These are phyloP conservation scores for Myochromella boudieri DNA, from an alignment of 768 basidiomycete genomes.

Conservation along the genomic window DNA sequence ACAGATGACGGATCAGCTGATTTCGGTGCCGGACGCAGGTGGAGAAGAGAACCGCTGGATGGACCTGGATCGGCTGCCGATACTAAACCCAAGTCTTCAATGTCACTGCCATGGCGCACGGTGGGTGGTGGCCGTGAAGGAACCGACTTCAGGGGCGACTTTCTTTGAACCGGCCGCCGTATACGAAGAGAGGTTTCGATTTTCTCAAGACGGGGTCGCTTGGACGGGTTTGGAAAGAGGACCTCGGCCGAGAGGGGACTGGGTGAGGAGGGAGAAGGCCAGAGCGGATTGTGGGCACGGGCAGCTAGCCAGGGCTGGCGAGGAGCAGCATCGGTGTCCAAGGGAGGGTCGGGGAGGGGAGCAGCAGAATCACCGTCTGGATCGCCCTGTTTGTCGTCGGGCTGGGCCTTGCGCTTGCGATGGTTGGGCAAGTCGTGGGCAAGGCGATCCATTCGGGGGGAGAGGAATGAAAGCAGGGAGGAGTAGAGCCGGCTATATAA, in stretches of 20 bases:
- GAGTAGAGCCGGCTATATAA: conserved; percentile 27
- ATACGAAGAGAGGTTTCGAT: conserved; percentile 24
- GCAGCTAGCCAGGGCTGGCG: conserved; percentile 39
- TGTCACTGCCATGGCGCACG: conserved; percentile 36
- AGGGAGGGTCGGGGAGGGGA: conserved; percentile 22
- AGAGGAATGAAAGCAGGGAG: conserved; percentile 19
- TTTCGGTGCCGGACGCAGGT: conserved; percentile 25
- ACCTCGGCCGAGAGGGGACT: conserved; percentile 29
- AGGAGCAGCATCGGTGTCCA: conserved; percentile 28
- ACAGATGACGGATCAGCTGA: conserved; percentile 29
- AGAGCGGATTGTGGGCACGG: conserved; percentile 27
- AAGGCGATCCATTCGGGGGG: conserved; percentile 57
- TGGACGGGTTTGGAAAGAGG: conserved; percentile 25
- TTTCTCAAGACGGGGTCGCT: conserved; percentile 43
- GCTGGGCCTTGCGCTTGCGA: conserved; percentile 69
- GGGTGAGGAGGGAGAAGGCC: conserved; percentile 29
- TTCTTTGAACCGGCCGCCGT: conserved; percentile 19
- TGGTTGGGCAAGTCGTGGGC: conserved; percentile 53
- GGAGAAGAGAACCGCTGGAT: conserved; percentile 43
- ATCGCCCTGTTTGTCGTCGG: conserved; percentile 41
- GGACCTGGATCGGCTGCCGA: conserved; percentile 42
- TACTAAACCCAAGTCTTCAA: conserved; percentile 47
- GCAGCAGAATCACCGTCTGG: not conserved
- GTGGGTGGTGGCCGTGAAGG: conserved; percentile 25
- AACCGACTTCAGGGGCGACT: conserved; percentile 15